Evolutionary conservation across 176 grass and related monocot genomes (phyloP).

Genomic region (Carex scoparia): DNA sequence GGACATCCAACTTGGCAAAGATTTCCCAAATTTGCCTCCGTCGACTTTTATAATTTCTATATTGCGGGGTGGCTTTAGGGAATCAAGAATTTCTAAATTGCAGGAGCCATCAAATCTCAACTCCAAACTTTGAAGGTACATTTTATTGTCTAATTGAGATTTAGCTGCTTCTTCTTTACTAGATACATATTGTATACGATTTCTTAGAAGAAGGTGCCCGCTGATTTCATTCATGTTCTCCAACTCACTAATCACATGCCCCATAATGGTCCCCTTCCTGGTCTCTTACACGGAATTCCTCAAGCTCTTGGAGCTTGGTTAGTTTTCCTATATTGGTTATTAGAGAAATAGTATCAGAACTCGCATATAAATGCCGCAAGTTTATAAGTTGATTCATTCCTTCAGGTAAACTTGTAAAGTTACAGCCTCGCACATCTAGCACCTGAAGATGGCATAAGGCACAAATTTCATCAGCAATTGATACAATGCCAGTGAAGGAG

Average conservation of each 20-base stretch:
- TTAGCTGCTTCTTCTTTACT: conserved; percentile 12
- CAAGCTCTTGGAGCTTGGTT: conserved; percentile 31
- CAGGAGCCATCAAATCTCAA: background rate
- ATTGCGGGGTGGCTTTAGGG: conserved; percentile 8
- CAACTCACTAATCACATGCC: conserved; percentile 37
- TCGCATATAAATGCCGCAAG: conserved; percentile 30
- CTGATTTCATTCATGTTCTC: conserved; percentile 3
- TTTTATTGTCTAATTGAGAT: conserved; percentile 17
- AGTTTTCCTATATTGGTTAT: conserved; percentile 29
- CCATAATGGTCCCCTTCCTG: background rate
- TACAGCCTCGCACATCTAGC: conserved; percentile 26
- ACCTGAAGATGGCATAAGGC: conserved; percentile 33
- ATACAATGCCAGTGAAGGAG: conserved; percentile 18
- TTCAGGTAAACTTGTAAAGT: background rate
- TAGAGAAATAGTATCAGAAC: conserved; percentile 5
- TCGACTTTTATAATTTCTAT: no score
- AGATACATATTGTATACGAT: conserved; percentile 12
- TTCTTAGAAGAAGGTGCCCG: conserved; percentile 17
- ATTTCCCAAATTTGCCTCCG: no score
- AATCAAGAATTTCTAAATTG: background rate
- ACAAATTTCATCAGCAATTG: conserved; percentile 23
- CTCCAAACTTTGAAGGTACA: background rate
- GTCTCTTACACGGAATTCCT: conserved; percentile 8
- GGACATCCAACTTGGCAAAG: no score
- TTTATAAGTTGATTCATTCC: conserved; percentile 24